These are phyloP conservation scores for Nasturtium officinale DNA, from an alignment of 345 rosid species.

Conservation along the genomic window DNA sequence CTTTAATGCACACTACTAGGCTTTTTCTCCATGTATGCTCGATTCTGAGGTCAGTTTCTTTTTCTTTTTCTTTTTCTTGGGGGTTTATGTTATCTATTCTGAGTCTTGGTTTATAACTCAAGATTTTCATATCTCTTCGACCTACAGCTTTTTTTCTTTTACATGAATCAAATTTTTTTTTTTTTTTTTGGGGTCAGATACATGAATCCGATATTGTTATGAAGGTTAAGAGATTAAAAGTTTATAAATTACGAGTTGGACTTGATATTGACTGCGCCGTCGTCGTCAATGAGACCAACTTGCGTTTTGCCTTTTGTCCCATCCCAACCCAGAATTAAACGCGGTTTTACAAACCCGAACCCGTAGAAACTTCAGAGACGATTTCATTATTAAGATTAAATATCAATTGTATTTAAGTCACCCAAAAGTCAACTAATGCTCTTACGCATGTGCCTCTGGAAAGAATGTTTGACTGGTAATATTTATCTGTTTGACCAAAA, in stretches of 20 bases:
- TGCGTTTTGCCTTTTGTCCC: neutral
- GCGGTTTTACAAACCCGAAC: neutral
- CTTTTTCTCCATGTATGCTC: slow-evolving; percentile 27
- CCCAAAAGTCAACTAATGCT: slow-evolving; percentile 30
- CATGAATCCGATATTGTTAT: neutral
- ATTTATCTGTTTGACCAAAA: neutral
- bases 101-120: neutral
- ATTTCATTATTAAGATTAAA: neutral
- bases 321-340: neutral
- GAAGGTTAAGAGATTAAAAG: neutral
- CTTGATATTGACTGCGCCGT: neutral
- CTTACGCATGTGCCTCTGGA: slow-evolving; percentile 2
- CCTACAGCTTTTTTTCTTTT: neutral
- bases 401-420: neutral
- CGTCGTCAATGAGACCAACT: neutral
- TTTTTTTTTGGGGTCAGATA: no score
- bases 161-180: no score
- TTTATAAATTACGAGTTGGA: neutral
- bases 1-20: neutral
- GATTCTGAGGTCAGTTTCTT: slow-evolving; percentile 31
- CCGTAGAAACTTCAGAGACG: slow-evolving; percentile 5
- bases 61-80: no score
- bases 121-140: neutral
- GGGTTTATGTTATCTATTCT: neutral
- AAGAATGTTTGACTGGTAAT: neutral